A percentile compares a stretch with the other conserved stretches of the same genome.
phyloP scores from a whole-genome alignment of 345 rosid genomes.

The Eucalyptus sp. region DNA sequence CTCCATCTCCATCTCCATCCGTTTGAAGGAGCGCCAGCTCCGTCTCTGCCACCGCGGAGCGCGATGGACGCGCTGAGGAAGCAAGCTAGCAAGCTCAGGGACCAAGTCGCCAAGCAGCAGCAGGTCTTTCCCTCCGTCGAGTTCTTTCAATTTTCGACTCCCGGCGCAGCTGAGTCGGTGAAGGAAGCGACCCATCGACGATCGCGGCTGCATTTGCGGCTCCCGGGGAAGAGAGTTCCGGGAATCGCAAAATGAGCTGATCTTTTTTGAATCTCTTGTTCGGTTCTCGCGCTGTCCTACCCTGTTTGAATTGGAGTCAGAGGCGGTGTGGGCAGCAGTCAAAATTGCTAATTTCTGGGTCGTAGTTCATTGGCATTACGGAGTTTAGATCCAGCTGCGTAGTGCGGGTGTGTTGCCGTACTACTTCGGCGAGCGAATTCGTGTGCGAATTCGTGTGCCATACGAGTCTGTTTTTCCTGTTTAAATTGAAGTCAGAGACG shows the following conservation, averaged over 20 bases:
- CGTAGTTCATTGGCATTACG: not conserved
- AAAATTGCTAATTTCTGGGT: not conserved
- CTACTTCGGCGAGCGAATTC: not conserved
- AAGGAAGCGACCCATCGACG: not conserved
- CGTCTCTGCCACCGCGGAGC: not conserved
- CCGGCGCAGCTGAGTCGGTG: not conserved
- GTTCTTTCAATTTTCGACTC: not conserved
- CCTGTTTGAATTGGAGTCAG: not conserved
- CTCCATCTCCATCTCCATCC: too few species aligned
- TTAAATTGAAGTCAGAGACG: not conserved
- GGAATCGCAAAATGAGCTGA: not conserved
- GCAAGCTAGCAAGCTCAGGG: slow-evolving; percentile 89
- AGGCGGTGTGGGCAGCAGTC: not conserved
- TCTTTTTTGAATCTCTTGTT: not conserved
- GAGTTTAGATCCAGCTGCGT: not conserved
- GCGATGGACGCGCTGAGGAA: slow-evolving; percentile 81
- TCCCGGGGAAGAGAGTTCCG: not conserved
- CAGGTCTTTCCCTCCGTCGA: slow-evolving; percentile 16
- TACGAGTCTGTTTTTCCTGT: not conserved
- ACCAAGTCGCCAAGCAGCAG: slow-evolving; percentile 95
- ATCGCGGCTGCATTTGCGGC: not conserved
- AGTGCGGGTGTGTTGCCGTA: not conserved
- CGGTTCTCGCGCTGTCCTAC: not conserved
- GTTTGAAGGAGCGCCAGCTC: not conserved
- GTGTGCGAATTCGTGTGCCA: too few species aligned